phyloP scores from a whole-genome alignment of 208 protist species.

The Acanthamoeba sp. region DNA sequence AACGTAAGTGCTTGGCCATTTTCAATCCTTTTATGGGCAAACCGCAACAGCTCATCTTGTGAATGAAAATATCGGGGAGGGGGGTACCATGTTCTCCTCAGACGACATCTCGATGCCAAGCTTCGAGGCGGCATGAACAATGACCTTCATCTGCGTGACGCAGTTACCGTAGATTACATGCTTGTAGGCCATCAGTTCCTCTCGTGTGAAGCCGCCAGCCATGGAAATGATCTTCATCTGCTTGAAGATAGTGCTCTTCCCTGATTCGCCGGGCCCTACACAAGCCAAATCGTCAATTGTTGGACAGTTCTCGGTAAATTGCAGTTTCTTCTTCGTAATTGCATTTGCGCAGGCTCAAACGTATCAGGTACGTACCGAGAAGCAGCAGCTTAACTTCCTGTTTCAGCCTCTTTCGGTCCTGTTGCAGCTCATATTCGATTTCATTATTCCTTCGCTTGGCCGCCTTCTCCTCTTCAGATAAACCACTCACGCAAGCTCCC shows the following conservation, averaged over 20 bases:
- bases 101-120: slow-evolving; percentile 65
- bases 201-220: slow-evolving; percentile 85
- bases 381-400: slow-evolving; percentile 76
- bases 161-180: slow-evolving; percentile 86
- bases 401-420: slow-evolving; percentile 42
- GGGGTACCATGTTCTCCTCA: slow-evolving; percentile 41
- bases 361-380: slow-evolving; percentile 65
- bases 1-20: too few relatives aligned
- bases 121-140: slow-evolving; percentile 74
- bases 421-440: slow-evolving; percentile 57
- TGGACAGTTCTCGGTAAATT: neutral
- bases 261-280: slow-evolving; percentile 68
- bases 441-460: slow-evolving; percentile 61
- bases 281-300: neutral
- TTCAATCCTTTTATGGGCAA: too few relatives aligned
- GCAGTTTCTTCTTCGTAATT: too few relatives aligned
- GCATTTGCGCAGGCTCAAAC: too few relatives aligned
- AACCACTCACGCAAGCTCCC: slow-evolving; percentile 32
- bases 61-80: neutral
- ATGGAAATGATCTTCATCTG: slow-evolving; percentile 91
- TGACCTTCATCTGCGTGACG: slow-evolving; percentile 84
- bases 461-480: neutral
- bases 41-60: too few relatives aligned
- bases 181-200: slow-evolving; percentile 82
- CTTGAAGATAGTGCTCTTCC: slow-evolving; percentile 81